Evolutionary conservation across 208 protist species (phyloP).

Genomic region (Leishmania turanica): DNA sequence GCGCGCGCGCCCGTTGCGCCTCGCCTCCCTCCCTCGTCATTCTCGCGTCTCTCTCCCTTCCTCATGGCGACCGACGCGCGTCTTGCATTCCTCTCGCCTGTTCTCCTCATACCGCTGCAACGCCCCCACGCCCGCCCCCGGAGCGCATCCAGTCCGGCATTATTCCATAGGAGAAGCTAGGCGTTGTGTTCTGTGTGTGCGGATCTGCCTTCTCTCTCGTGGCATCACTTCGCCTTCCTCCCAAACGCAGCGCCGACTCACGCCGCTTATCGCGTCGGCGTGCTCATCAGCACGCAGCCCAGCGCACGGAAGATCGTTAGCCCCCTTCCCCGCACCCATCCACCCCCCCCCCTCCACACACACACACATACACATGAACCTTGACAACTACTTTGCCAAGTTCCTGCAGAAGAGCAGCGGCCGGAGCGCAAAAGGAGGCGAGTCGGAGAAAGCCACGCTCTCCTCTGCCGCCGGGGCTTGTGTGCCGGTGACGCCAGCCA

Average conservation of each 20-base stretch:
- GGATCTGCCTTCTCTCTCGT: not conserved
- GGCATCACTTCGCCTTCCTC: slow-evolving; percentile 6
- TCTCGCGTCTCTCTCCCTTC: not conserved
- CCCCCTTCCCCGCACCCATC: not conserved
- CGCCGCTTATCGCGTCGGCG: not conserved
- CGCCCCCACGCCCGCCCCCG: not conserved
- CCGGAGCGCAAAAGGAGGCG: not conserved
- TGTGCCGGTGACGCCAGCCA: slow-evolving; percentile 3
- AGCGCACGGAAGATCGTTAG: not conserved
- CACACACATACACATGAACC: slow-evolving; percentile 26
- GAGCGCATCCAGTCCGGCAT: not conserved
- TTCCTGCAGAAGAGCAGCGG: slow-evolving; percentile 35
- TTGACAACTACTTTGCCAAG: slow-evolving; percentile 68
- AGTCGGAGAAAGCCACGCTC: not conserved
- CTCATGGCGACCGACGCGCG: not conserved
- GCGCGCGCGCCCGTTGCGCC: not conserved
- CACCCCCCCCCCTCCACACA: not conserved
- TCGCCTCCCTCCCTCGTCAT: not conserved
- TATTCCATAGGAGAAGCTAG: not conserved
- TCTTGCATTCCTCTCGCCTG: not conserved
- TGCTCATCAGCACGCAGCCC: not conserved
- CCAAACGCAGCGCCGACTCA: not conserved
- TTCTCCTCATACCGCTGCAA: not conserved
- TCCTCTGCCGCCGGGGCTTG: not conserved
- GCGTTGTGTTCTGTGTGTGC: not conserved